Percentiles rank a stretch among this genome's conserved stretches.
phyloP scores from a whole-genome alignment of 2,329 filamentous ascomycete genomes.

The Huntiella omanensis region DNA sequence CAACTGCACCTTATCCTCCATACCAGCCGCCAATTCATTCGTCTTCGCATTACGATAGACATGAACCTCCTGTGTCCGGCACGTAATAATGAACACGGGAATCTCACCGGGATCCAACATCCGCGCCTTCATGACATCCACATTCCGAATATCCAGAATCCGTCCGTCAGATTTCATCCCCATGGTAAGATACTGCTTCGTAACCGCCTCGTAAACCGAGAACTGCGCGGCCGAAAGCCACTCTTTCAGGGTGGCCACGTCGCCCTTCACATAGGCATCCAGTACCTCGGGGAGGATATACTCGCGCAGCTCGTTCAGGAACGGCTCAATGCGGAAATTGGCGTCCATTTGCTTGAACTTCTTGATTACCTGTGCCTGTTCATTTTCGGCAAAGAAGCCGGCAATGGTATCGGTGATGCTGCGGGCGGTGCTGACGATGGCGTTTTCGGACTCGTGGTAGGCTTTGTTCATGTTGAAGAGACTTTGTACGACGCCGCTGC shows the following conservation, averaged over 20 bases:
- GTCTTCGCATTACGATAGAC: conserved; percentile 89
- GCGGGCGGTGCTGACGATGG: conserved; percentile 76
- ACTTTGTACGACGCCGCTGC: conserved; percentile 71
- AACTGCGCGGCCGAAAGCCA: conserved; percentile 96
- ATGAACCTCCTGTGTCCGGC: conserved; percentile 91
- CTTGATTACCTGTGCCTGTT: conserved; percentile 94
- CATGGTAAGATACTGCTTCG: conserved; percentile 84
- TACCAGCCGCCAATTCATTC: conserved; percentile 75
- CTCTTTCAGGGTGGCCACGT: conserved; percentile 72
- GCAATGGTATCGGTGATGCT: conserved; percentile 85
- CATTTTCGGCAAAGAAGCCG: conserved; percentile 96
- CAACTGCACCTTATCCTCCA: conserved; percentile 97
- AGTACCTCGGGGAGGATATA: conserved; percentile 96
- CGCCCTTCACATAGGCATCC: conserved; percentile 94
- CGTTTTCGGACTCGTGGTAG: conserved; percentile 96
- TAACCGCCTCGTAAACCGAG: conserved; percentile 89
- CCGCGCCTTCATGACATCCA: conserved; percentile 67
- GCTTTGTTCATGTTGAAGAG: conserved; percentile 70
- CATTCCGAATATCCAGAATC: conserved; percentile 85
- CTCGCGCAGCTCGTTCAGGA: conserved; percentile 86
- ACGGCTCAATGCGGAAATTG: conserved; percentile 83
- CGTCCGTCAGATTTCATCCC: conserved; percentile 88
- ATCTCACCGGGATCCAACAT: conserved; percentile 74
- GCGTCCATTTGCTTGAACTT: conserved; percentile 95
- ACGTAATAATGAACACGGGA: conserved; percentile 93